A percentile compares a stretch with the other conserved stretches of the same genome.
These are phyloP conservation scores for Diaporthe caulivora DNA, from an alignment of 2,329 filamentous ascomycete genomes.

Conservation along the genomic window DNA sequence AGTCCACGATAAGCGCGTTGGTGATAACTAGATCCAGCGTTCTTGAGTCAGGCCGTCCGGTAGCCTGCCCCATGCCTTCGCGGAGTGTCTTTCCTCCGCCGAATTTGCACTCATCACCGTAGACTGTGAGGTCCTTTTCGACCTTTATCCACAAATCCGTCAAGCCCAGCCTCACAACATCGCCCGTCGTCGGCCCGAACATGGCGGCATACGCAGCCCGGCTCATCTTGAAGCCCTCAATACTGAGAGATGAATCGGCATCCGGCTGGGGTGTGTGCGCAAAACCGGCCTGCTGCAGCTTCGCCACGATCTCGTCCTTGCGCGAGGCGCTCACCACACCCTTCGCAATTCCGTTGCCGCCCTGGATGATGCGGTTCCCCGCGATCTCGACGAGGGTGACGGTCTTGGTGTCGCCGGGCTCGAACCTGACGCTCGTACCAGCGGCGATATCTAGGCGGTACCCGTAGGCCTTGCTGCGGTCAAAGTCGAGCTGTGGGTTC, in stretches of 20 bases:
- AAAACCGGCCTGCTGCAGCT: conserved; percentile 80
- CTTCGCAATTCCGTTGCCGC: conserved; percentile 84
- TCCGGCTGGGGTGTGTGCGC: conserved; percentile 79
- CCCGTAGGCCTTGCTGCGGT: conserved; percentile 84
- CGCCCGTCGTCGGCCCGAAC: conserved; percentile 93
- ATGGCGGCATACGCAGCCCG: conserved; percentile 84
- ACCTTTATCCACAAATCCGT: conserved; percentile 94
- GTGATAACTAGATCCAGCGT: conserved; percentile 87
- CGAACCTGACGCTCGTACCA: conserved; percentile 92
- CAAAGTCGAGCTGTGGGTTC: conserved; percentile 92
- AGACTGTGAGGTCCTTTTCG: conserved; percentile 85
- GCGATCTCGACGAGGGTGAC: conserved; percentile 91
- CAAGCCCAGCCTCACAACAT: conserved; percentile 82
- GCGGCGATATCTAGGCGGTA: conserved; percentile 90
- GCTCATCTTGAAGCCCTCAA: conserved; percentile 78
- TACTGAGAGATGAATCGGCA: conserved; percentile 62
- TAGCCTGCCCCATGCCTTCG: conserved; percentile 96
- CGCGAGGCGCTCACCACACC: conserved; percentile 77
- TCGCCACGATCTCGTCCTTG: conserved; percentile 74
- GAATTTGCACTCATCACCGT: conserved; percentile 96
- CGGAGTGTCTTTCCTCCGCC: conserved; percentile 93
- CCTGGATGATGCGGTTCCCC: conserved; percentile 82
- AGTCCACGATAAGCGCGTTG: conserved; percentile 92
- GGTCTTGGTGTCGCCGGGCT: conserved; percentile 92
- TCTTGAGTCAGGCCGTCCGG: conserved; percentile 78